Percentiles rank a stretch among this genome's conserved stretches.
Evolutionary conservation across 768 basidiomycete species (phyloP).

Genomic region (Boletellus ananiceps): DNA sequence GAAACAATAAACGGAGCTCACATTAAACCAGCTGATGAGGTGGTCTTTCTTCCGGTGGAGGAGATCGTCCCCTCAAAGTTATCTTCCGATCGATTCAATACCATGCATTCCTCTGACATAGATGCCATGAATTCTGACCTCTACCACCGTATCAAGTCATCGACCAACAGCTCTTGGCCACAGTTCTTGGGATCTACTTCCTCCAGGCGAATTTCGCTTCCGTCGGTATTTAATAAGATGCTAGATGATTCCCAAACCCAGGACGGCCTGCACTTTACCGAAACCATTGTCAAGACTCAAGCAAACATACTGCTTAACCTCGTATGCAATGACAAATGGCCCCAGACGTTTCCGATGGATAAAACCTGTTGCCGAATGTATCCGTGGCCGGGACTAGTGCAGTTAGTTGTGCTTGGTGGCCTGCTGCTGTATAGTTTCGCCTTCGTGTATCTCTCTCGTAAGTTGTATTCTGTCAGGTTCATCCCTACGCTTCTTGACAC

Average conservation of each 20-base stretch:
- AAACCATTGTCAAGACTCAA: slow-evolving; percentile 58
- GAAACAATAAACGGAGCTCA: slow-evolving; percentile 37
- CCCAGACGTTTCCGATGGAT: slow-evolving; percentile 59
- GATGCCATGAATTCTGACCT: slow-evolving; percentile 91
- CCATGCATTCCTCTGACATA: slow-evolving; percentile 74
- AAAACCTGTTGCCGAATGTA: slow-evolving; percentile 82
- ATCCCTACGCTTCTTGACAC: slow-evolving; percentile 15
- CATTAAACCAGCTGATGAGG: slow-evolving; percentile 55
- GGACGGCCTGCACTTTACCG: slow-evolving; percentile 82
- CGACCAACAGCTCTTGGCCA: slow-evolving; percentile 27
- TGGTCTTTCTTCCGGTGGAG: slow-evolving; percentile 77
- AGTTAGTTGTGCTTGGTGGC: slow-evolving; percentile 47
- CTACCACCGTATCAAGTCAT: slow-evolving; percentile 55
- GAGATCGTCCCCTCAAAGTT: slow-evolving; percentile 65
- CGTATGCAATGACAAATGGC: slow-evolving; percentile 69
- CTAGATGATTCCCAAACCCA: slow-evolving; percentile 67
- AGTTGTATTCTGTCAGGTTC: slow-evolving; percentile 4
- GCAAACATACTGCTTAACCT: slow-evolving; percentile 76
- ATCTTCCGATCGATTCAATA: slow-evolving; percentile 53
- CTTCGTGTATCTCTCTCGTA: slow-evolving; percentile 35
- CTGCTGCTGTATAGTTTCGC: slow-evolving; percentile 51
- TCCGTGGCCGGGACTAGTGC: slow-evolving; percentile 56
- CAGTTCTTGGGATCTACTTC: slow-evolving; percentile 22
- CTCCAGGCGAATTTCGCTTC: slow-evolving; percentile 48
- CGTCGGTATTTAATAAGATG: slow-evolving; percentile 79